phyloP scores from a whole-genome alignment of 805 yeast genomes.

The Debaryomyces tyrocola region DNA sequence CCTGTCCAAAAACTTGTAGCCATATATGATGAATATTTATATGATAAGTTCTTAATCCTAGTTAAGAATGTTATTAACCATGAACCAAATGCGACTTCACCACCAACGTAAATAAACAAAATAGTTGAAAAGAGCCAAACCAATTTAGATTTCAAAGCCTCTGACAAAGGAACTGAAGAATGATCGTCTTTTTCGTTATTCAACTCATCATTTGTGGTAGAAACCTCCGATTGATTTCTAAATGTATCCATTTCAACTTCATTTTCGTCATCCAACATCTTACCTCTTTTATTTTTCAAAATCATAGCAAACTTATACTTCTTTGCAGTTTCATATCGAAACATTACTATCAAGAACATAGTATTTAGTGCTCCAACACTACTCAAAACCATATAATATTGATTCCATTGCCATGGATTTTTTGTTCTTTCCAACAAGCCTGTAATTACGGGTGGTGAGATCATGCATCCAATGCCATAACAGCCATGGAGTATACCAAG shows the following conservation, averaged over 20 bases:
- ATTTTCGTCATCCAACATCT: slow-evolving; percentile 4
- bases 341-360: slow-evolving; percentile 23
- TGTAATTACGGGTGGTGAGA: slow-evolving; percentile 49
- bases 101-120: slow-evolving; percentile 51
- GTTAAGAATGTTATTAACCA: slow-evolving; percentile 52
- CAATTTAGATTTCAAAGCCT: slow-evolving; percentile 32
- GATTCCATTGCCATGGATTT: slow-evolving; percentile 48
- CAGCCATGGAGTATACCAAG: slow-evolving; percentile 53
- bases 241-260: slow-evolving; percentile 13
- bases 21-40: slow-evolving; percentile 43
- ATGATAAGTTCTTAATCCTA: slow-evolving; percentile 37
- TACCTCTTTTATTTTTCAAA: slow-evolving; percentile 9
- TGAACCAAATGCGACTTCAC: slow-evolving; percentile 52
- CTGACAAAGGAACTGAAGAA: slow-evolving; percentile 24
- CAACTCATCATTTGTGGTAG: neutral
- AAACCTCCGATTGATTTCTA: slow-evolving; percentile 8
- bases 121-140: slow-evolving; percentile 42
- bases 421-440: slow-evolving; percentile 35
- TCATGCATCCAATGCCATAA: slow-evolving; percentile 55
- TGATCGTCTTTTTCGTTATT: neutral
- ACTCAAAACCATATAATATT: slow-evolving; percentile 41
- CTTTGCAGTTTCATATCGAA: slow-evolving; percentile 44
- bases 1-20: slow-evolving; percentile 55
- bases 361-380: slow-evolving; percentile 23
- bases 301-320: slow-evolving; percentile 36